Percentiles rank a stretch among this genome's conserved stretches.
Conservation (phyloP, 139 green algal genomes). For the Micractinium conductrix region DNA sequence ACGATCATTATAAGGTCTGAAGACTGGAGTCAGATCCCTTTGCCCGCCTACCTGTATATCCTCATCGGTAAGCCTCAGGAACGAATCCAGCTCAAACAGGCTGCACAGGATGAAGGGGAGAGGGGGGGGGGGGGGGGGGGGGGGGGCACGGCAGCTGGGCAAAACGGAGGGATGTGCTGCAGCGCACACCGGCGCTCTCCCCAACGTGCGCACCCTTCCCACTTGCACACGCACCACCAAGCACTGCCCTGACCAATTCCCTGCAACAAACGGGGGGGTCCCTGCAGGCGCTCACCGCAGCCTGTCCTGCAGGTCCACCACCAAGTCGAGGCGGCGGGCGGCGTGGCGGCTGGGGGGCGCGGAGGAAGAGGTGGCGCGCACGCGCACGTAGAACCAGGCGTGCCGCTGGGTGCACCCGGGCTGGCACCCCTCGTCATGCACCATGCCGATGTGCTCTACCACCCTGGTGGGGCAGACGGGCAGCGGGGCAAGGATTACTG, state of each 20-base stretch:
- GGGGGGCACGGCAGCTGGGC: not conserved
- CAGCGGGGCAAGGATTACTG: not conserved
- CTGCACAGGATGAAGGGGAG: not conserved
- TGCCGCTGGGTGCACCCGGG: not conserved
- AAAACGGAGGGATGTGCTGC: too few species aligned
- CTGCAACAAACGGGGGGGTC: too few species aligned
- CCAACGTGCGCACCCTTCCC: too few species aligned
- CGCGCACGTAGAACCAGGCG: constrained; percentile 16
- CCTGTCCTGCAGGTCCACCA: constrained; percentile 47
- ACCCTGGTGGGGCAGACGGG: constrained; percentile 1
- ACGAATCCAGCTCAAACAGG: not conserved
- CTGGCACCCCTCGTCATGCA: constrained; percentile 29
- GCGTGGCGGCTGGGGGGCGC: not conserved
- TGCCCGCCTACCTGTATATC: too few species aligned
- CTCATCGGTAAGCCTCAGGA: constrained; percentile 16
- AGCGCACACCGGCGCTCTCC: too few species aligned
- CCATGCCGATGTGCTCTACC: constrained; percentile 21
- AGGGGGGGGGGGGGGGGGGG: not conserved
- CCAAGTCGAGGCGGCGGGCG: constrained; percentile 43
- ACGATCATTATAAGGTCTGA: too few species aligned
- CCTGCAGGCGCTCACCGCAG: not conserved
- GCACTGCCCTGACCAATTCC: too few species aligned
- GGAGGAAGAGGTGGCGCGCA: constrained; percentile 5
- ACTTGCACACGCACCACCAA: too few species aligned
- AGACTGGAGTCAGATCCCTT: too few species aligned